A percentile compares a stretch with the other conserved stretches of the same genome.
Evolutionary conservation across 2,329 filamentous ascomycete genomes (phyloP).

Genomic region (Teratosphaeriaceae sp.): DNA sequence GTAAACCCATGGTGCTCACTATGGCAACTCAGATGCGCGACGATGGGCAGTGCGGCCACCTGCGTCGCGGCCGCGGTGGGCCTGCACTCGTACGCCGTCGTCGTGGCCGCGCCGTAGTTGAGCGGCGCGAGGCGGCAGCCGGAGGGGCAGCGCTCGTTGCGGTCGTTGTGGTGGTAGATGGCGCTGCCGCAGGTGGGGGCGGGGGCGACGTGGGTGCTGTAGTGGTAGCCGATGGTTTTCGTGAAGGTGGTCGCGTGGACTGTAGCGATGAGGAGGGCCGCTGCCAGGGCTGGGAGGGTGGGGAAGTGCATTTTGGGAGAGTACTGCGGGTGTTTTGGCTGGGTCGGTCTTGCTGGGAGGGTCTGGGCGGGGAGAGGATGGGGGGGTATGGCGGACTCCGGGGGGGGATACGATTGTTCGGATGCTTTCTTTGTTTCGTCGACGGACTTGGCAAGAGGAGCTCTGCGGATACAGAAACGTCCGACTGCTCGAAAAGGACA

Average conservation of each 20-base stretch:
- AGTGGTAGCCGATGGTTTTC: neutral
- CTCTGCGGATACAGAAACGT: too few relatives aligned
- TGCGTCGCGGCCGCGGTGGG: neutral
- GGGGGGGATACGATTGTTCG: too few relatives aligned
- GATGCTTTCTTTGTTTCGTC: too few relatives aligned
- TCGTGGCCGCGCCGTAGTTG: neutral
- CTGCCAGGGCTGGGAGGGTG: neutral
- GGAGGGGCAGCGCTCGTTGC: neutral
- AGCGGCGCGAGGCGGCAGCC: neutral
- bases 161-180: neutral
- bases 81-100: neutral
- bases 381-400: too few relatives aligned
- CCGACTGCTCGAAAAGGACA: too few relatives aligned
- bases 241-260: neutral
- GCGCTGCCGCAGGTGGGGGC: neutral
- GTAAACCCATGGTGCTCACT: neutral
- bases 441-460: too few relatives aligned
- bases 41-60: neutral
- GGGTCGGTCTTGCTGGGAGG: too few relatives aligned
- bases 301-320: neutral
- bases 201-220: neutral
- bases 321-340: too few relatives aligned
- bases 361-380: too few relatives aligned
- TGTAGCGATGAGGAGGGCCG: neutral
- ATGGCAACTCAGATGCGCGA: neutral